These are phyloP conservation scores for Plantago major DNA, from an alignment of 257 asterid species.

Conservation along the genomic window DNA sequence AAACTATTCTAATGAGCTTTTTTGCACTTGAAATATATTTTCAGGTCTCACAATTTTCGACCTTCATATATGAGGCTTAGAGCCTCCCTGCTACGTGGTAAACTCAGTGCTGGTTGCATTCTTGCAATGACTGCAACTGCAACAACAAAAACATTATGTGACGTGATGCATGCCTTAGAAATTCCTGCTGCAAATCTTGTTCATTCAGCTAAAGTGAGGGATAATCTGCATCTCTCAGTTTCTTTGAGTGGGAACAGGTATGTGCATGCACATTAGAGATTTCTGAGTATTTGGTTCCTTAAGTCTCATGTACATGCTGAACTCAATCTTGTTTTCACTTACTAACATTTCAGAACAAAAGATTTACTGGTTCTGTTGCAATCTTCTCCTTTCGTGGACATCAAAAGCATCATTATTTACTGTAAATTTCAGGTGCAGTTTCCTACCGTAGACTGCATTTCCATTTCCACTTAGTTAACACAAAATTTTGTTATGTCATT, in stretches of 20 bases:
- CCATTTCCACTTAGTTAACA: slow-evolving; percentile 13
- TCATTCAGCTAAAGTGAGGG: slow-evolving; percentile 66
- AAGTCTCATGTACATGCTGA: slow-evolving; percentile 10
- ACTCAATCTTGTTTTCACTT: slow-evolving; percentile 13
- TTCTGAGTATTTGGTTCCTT: slow-evolving; percentile 15
- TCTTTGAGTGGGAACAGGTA: slow-evolving; percentile 66
- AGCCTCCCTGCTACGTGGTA: slow-evolving; percentile 68
- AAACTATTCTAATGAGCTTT: not conserved
- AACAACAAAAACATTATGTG: slow-evolving; percentile 63
- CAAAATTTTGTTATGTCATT: slow-evolving; percentile 3
- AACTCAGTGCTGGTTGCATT: slow-evolving; percentile 76
- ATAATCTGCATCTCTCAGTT: slow-evolving; percentile 80
- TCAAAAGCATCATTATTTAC: slow-evolving; percentile 84
- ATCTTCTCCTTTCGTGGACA: slow-evolving; percentile 60
- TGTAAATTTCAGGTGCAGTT: slow-evolving; percentile 86
- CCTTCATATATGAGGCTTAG: slow-evolving; percentile 98
- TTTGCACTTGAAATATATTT: slow-evolving; percentile 21
- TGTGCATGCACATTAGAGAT: slow-evolving; percentile 20
- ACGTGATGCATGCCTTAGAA: slow-evolving; percentile 79
- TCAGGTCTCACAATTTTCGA: slow-evolving; percentile 99
- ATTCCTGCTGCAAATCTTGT: slow-evolving; percentile 68
- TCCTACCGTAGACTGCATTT: slow-evolving; percentile 9
- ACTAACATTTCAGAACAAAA: slow-evolving; percentile 51
- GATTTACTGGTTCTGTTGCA: slow-evolving; percentile 68
- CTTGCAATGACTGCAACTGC: slow-evolving; percentile 99